Percentiles rank a stretch among this genome's conserved stretches.
Conservation (phyloP, 495 filamentous ascomycete genomes). For the Cudoniella acicularis region DNA sequence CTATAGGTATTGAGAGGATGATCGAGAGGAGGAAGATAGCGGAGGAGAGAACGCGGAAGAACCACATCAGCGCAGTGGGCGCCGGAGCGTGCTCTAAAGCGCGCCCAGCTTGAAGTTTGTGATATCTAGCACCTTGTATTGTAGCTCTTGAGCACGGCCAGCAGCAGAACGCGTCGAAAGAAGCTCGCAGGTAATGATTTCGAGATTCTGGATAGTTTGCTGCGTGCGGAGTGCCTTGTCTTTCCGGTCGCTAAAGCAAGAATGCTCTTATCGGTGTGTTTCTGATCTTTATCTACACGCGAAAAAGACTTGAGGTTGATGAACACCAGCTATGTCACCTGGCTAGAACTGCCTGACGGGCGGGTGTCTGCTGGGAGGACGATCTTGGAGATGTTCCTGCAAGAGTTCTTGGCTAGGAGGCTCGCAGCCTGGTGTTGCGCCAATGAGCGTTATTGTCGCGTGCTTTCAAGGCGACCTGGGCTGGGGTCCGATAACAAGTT, state of each 20-base stretch:
- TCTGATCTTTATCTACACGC: slow-evolving; percentile 14
- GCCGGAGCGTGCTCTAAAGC: slow-evolving; percentile 26
- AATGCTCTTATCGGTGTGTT: slow-evolving; percentile 13
- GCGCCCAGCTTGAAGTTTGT: slow-evolving; percentile 20
- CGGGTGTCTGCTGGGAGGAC: no score
- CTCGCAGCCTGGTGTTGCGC: slow-evolving; percentile 3
- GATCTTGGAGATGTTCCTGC: slow-evolving; percentile 7
- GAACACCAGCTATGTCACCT: background rate
- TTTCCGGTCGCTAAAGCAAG: background rate
- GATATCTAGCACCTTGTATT: background rate
- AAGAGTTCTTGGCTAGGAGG: background rate
- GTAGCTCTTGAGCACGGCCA: no score
- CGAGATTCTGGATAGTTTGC: background rate
- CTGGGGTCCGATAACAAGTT: slow-evolving; percentile 8
- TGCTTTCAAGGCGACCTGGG: slow-evolving; percentile 5
- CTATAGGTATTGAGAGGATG: slow-evolving; percentile 88
- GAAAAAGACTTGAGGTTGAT: background rate
- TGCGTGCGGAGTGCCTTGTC: background rate
- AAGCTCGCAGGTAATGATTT: background rate
- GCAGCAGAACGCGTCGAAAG: no score
- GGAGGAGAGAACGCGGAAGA: slow-evolving; percentile 67
- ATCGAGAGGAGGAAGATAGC: slow-evolving; percentile 80
- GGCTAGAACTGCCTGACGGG: background rate
- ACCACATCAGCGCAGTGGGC: slow-evolving; percentile 47
- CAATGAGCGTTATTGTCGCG: slow-evolving; percentile 15